Conservation (phyloP, 345 rosid species). For the Combretum micranthum region DNA sequence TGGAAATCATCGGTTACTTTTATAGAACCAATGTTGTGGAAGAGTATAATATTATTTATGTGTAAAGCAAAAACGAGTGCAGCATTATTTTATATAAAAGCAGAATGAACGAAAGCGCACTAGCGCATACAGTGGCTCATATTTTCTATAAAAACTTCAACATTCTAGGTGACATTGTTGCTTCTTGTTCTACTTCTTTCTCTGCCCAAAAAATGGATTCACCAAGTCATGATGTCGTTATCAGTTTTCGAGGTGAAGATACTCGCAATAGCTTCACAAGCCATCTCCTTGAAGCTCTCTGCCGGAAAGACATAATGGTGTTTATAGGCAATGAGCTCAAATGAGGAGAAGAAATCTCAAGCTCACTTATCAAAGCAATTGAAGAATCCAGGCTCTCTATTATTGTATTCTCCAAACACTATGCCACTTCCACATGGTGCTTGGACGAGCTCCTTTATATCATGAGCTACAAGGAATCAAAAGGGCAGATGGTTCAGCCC, state of each 20-base stretch:
- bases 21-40: no score
- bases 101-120: no score
- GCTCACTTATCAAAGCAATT: neutral
- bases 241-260: conserved; percentile 9
- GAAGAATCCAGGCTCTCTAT: neutral
- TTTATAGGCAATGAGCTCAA: conserved; percentile 7
- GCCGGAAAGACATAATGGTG: neutral
- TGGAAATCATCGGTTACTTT: no score
- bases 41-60: no score
- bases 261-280: conserved; percentile 5
- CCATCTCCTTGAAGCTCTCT: conserved; percentile 3
- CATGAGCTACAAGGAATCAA: conserved; percentile 1
- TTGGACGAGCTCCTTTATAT: conserved; percentile 10
- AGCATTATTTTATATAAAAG: no score
- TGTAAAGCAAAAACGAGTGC: no score
- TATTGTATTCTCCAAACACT: conserved; percentile 3
- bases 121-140: no score
- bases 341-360: conserved; percentile 1
- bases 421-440: conserved; percentile 7
- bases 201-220: no score
- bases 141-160: no score
- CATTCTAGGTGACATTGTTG: no score
- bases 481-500: conserved; percentile 4
- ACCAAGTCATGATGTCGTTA: conserved; percentile 3
- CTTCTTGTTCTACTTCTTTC: no score